Conservation (phyloP, 805 yeast species). For the Lipomyces chichibuensis region DNA sequence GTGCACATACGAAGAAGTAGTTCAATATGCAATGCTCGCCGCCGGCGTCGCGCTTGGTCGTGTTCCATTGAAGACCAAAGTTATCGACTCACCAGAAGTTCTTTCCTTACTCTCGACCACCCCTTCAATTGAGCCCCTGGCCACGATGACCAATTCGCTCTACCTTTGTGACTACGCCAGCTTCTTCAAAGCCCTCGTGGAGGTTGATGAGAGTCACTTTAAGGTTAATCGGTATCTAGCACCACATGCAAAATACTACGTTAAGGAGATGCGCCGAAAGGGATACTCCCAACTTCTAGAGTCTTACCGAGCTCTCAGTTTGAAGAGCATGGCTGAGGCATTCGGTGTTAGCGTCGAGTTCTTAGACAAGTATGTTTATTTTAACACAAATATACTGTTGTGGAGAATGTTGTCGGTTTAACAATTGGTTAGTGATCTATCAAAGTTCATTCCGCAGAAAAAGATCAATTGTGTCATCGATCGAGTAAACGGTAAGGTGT, state of each 20-base stretch:
- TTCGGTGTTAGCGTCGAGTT: conserved; percentile 89
- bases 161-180: conserved; percentile 85
- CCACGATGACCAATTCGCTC: conserved; percentile 79
- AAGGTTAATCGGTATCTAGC: conserved; percentile 65
- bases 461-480: conserved; percentile 95
- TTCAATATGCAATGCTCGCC: conserved; percentile 82
- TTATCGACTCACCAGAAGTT: conserved; percentile 93
- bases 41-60: conserved; percentile 84
- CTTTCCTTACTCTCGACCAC: conserved; percentile 75
- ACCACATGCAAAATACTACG: conserved; percentile 78
- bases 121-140: conserved; percentile 73
- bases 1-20: conserved; percentile 85
- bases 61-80: conserved; percentile 77
- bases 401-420: neutral
- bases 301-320: conserved; percentile 85
- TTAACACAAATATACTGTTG: neutral
- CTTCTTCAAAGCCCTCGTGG: conserved; percentile 74
- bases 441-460: conserved; percentile 89
- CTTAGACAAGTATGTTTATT: conserved; percentile 55
- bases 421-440: conserved; percentile 59
- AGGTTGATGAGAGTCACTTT: conserved; percentile 74
- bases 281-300: conserved; percentile 93
- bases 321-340: conserved; percentile 90
- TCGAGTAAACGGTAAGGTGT: conserved; percentile 75
- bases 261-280: conserved; percentile 91